These are phyloP conservation scores for Gonium pectorale DNA, from an alignment of 139 green algal species.

Conservation along the genomic window DNA sequence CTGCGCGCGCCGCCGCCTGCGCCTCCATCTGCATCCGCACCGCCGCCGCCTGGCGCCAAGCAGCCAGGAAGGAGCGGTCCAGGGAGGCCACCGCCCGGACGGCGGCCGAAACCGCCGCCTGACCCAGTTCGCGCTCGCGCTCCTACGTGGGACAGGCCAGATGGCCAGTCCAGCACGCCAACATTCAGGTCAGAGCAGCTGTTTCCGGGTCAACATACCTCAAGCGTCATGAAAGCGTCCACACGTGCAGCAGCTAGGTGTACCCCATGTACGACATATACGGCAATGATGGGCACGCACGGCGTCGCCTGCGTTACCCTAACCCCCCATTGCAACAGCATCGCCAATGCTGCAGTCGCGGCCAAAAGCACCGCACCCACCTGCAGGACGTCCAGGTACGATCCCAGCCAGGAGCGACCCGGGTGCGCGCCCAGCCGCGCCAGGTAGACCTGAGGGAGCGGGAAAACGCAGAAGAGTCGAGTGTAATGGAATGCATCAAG, in stretches of 20 bases:
- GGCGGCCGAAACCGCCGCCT: constrained; percentile 19
- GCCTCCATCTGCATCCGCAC: neutral
- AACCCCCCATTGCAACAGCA: neutral
- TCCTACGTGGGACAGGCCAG: too few relatives aligned
- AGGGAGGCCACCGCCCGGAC: constrained; percentile 19
- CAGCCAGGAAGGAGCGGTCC: constrained; percentile 27
- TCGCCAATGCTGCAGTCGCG: neutral
- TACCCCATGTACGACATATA: too few relatives aligned
- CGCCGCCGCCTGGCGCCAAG: constrained; percentile 25
- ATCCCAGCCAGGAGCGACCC: constrained; percentile 32
- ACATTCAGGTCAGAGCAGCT: too few relatives aligned
- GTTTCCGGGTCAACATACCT: too few relatives aligned
- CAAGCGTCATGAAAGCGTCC: too few relatives aligned
- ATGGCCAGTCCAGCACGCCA: too few relatives aligned
- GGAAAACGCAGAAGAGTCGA: too few relatives aligned
- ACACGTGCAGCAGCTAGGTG: too few relatives aligned
- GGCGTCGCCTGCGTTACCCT: too few relatives aligned
- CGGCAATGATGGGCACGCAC: too few relatives aligned
- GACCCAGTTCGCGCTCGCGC: constrained; percentile 28
- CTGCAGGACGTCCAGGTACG: constrained; percentile 44
- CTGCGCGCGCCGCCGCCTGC: neutral
- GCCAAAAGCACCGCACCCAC: neutral
- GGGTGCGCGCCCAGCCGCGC: constrained; percentile 34
- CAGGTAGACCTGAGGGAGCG: constrained; percentile 5
- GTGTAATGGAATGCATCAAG: too few relatives aligned